Evolutionary conservation across 306 rosid species (phyloP).

Genomic region (Benincasa hispida): DNA sequence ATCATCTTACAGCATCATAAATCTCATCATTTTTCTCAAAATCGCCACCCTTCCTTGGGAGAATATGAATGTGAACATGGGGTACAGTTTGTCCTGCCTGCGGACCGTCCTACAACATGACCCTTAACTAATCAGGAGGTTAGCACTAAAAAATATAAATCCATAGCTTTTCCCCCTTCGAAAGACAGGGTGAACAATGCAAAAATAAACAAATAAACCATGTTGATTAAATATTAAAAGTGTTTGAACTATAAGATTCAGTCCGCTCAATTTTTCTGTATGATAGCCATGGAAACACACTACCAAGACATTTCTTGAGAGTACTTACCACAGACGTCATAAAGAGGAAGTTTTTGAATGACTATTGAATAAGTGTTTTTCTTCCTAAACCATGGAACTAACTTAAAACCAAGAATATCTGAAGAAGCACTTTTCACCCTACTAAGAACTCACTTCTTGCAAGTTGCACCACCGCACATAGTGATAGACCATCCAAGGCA

Average conservation of each 20-base stretch:
- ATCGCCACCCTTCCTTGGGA: constrained; percentile 68
- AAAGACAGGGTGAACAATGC: too few species aligned
- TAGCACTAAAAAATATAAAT: neutral
- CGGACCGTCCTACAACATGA: constrained; percentile 66
- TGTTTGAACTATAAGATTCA: neutral
- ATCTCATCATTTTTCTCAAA: constrained; percentile 79
- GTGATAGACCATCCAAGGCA: neutral
- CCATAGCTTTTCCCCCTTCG: neutral
- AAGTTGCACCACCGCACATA: neutral
- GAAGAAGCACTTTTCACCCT: neutral
- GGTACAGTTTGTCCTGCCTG: constrained; percentile 89
- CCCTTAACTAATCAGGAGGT: neutral
- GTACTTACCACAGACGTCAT: neutral
- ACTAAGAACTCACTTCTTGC: neutral
- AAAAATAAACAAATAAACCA: neutral
- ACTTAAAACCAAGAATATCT: neutral
- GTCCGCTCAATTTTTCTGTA: neutral
- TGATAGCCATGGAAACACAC: neutral
- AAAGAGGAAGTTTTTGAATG: neutral
- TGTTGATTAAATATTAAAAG: neutral
- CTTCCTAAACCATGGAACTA: neutral
- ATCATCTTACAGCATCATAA: constrained; percentile 62
- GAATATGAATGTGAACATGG: constrained; percentile 82
- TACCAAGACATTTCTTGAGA: neutral
- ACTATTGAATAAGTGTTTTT: neutral